Base-by-base conservation (phyloP, 805 yeast genomes). In the Kuraishia piskuri region DNA sequence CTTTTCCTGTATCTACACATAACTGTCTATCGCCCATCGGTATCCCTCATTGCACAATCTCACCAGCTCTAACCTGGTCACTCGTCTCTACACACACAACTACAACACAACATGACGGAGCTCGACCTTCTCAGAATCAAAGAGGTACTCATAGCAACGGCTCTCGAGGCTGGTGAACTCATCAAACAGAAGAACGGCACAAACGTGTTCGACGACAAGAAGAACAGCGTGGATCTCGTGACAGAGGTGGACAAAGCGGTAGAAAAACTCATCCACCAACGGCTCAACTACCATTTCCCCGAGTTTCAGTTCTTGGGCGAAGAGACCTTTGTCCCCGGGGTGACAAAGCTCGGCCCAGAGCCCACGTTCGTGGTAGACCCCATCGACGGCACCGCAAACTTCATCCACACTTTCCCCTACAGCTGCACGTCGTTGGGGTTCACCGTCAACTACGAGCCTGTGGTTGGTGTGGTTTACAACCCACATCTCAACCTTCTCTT, bases 331-430 rank as follows among this genome's bases (percentile, higher is more conserved):
- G 68, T 75, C 10, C 74, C 74, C 2, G 85, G 83, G 1, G 68
- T 63, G 24, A 71, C 83, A 2, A 62, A 62, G 50, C 67, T 83
- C n/a, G 68, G 77, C 1, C 73, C 73, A 46, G 77, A 68, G 3
- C 87, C 87, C 20, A 82, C 86, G 1, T 83, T 83, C 60, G 75
- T 83, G 53, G 83, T 83, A 19, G 87, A 82, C 60, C 85, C 85
- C 46, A 78, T 80, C 61, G 86, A 82, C 58, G 87, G 87, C 12
- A 83, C 88, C 0, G 80, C 86, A 3, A 79, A 83, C 64, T 83
- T 83, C 63, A 74, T 82, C 52, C 88, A 83, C 62, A 74, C 72
- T 49, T 83, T 79, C 67, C 88, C 87, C 1, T 78, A 72, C 61
- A 75, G 82, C 48, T 82, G 86, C 64, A 80, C 80, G 50, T 83